Conservation (phyloP, 805 yeast species). For the Kodamaea lidongshanica region DNA sequence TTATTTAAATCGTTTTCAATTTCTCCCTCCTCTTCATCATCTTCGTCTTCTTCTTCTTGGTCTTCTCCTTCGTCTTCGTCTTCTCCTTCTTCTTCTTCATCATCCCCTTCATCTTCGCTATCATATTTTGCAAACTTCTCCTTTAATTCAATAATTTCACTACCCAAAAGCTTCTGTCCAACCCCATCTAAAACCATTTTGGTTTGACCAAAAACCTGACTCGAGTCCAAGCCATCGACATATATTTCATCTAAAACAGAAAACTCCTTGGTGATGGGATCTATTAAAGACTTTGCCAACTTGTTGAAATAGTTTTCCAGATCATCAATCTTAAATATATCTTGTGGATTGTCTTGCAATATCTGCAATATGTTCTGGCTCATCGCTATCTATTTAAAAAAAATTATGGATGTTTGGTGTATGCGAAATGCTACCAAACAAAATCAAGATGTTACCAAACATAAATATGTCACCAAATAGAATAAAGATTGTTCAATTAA, state of each 20-base stretch:
- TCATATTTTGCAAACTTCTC: constrained; percentile 20
- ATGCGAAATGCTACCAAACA: no score
- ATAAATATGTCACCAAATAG: no score
- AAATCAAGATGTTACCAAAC: no score
- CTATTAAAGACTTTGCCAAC: constrained; percentile 46
- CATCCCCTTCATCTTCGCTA: constrained; percentile 13
- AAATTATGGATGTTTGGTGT: no score
- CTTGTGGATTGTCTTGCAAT: constrained; percentile 20
- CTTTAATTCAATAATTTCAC: constrained; percentile 48
- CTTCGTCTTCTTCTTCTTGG: constrained; percentile 10
- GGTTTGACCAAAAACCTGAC: constrained; percentile 91
- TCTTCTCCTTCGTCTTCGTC: constrained; percentile 8
- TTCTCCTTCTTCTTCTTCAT: constrained; percentile 14
- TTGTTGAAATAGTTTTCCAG: constrained; percentile 19
- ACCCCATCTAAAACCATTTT: constrained; percentile 78
- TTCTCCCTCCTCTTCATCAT: constrained; percentile 17
- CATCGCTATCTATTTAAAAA: constrained; percentile 11
- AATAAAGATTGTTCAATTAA: no score
- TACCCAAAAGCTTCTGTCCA: constrained; percentile 55
- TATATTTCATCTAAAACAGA: constrained; percentile 77
- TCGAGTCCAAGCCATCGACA: constrained; percentile 80
- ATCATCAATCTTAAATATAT: constrained; percentile 16
- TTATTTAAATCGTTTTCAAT: constrained; percentile 14
- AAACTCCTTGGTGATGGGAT: constrained; percentile 47
- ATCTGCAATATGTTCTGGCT: constrained; percentile 17